These are phyloP conservation scores for Alternaria conjuncta DNA, from an alignment of 2,329 filamentous ascomycete genomes.

Conservation along the genomic window DNA sequence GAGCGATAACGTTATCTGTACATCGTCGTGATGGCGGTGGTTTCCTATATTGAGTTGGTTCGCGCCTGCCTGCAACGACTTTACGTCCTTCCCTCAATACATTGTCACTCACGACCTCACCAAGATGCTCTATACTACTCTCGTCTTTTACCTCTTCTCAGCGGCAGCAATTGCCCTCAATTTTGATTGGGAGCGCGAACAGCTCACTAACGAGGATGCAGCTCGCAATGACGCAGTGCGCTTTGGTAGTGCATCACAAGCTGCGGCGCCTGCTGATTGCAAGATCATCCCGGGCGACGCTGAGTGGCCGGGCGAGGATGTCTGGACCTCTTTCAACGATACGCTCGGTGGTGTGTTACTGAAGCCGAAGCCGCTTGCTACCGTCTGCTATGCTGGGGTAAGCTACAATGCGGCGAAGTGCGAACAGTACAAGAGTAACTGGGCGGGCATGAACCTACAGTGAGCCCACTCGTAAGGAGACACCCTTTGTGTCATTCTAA, in stretches of 20 bases:
- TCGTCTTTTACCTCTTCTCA: neutral
- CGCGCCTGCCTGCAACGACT: neutral
- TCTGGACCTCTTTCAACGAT: constrained; percentile 30
- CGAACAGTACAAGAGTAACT: constrained; percentile 19
- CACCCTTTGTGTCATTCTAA: neutral
- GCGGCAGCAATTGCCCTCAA: constrained; percentile 16
- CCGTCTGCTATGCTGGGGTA: constrained; percentile 29
- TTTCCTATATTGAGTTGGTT: neutral
- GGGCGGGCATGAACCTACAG: constrained; percentile 28
- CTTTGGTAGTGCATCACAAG: constrained; percentile 14
- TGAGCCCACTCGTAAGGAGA: constrained; percentile 12
- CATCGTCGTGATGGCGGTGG: neutral
- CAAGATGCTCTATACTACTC: neutral
- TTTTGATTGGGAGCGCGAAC: constrained; percentile 32
- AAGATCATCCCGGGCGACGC: constrained; percentile 26
- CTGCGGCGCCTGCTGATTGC: constrained; percentile 15
- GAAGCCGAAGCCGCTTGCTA: constrained; percentile 30
- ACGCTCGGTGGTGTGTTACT: constrained; percentile 31
- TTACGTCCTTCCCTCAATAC: neutral
- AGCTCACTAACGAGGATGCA: constrained; percentile 29
- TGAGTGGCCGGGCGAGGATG: constrained; percentile 28
- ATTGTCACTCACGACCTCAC: neutral
- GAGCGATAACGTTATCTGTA: neutral
- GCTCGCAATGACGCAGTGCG: constrained; percentile 18
- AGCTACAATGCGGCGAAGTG: constrained; percentile 26